Base-by-base conservation (phyloP, 2,329 filamentous ascomycete genomes). In the Dactylonectria estremocensis region DNA sequence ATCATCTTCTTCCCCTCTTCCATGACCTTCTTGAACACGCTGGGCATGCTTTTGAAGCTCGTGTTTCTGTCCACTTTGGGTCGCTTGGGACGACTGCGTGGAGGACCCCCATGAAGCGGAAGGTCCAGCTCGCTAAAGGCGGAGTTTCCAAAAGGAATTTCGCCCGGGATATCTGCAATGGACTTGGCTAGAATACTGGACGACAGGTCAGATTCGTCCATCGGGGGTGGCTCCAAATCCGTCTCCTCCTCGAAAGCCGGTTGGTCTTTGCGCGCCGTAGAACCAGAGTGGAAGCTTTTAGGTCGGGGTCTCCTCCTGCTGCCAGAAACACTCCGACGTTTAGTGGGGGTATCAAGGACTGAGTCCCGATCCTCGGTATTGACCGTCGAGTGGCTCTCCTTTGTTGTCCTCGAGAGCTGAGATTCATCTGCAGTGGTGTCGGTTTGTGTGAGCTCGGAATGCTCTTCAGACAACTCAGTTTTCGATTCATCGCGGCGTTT, bases 71-170 rank as follows among this genome's bases (percentile, higher is more conserved):
- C 86, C 8, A 84, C 79, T 72, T 88, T 87, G 33, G 81, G 79
- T 22, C 79, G 68, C 54, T 83, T 81, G 43, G 77, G 74, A 65
- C 76, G 77, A 64, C 82, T 84, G 31, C 80, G 79, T n/a, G 83
- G 80, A 60, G 86, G 81, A 6, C 84, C 83, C 9, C 83, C 84
- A 20, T 84, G 83, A 1, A 86, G 74, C 1, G 89, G 85, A 1
- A 91, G 77, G 60, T 91, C 89, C 7, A 91, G 81, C 72, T 89
- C 89, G 70, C 88, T 91, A 71, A 92, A 91, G n/a, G 90, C 90
- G 18, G 90, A 91, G 69, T 88, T 88, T 6, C 90, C 90, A 75
- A 91, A 87, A 0, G 89, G 89, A 55, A 91, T 90, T 13, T 91
- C 89, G 10, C 80, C 81, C 2, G 80, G 76, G 14, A 82, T 88